Percentiles rank a stretch among this genome's conserved stretches.
Evolutionary conservation across 352 stramenopile genomes (phyloP).

Genomic region (Phytopythium litorale): DNA sequence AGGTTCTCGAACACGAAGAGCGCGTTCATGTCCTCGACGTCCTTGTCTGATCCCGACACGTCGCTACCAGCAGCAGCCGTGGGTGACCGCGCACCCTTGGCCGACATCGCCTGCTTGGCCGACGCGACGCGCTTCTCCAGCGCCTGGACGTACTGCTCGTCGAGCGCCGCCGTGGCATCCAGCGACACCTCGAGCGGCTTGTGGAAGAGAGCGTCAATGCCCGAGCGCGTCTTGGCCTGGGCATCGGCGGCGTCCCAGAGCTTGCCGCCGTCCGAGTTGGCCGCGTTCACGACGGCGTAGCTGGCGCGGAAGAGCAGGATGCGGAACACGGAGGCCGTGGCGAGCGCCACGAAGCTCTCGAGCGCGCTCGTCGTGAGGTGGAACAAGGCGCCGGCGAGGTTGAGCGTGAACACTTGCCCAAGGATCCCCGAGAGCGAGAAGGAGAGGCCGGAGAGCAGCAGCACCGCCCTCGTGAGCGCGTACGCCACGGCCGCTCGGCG

Average conservation of each 20-base stretch:
- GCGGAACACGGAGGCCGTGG: slow-evolving; percentile 38
- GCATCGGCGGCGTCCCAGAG: slow-evolving; percentile 30
- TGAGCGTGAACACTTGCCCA: slow-evolving; percentile 11
- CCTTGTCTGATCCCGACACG: slow-evolving; percentile 15
- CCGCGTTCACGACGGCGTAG: slow-evolving; percentile 19
- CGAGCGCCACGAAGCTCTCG: slow-evolving; percentile 44
- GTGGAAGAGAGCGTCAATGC: slow-evolving; percentile 2
- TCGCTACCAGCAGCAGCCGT: neutral
- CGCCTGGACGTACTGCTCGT: slow-evolving; percentile 39
- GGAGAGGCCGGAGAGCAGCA: slow-evolving; percentile 10
- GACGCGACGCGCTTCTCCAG: slow-evolving; percentile 31
- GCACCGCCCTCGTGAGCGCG: slow-evolving; percentile 13
- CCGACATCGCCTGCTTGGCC: slow-evolving; percentile 26
- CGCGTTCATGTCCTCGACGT: slow-evolving; percentile 37
- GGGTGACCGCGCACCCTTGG: slow-evolving; percentile 16
- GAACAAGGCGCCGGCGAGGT: slow-evolving; percentile 27
- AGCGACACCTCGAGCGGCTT: slow-evolving; percentile 28
- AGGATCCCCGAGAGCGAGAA: slow-evolving; percentile 18
- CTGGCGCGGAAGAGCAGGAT: slow-evolving; percentile 48
- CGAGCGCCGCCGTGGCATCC: slow-evolving; percentile 19
- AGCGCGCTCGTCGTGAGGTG: slow-evolving; percentile 39
- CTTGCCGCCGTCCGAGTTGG: slow-evolving; percentile 15
- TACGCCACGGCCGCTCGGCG: slow-evolving; percentile 40
- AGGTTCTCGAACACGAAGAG: slow-evolving; percentile 51
- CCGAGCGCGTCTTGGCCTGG: slow-evolving; percentile 10